phyloP scores from a whole-genome alignment of 768 basidiomycete genomes.

The Mycena haematopus region DNA sequence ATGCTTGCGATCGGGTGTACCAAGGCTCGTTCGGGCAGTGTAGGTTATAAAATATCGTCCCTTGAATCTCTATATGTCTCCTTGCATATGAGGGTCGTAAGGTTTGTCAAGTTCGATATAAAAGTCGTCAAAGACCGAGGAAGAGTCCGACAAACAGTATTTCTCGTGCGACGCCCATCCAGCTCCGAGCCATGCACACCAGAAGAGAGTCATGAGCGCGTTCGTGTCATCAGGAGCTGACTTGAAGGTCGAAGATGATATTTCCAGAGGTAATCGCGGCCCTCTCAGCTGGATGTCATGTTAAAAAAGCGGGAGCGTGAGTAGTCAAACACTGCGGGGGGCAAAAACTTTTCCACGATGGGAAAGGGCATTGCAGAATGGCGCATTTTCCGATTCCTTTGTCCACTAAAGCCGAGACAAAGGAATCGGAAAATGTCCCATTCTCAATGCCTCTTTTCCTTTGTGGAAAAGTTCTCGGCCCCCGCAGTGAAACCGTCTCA shows the following conservation, averaged over 20 bases:
- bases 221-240: background rate
- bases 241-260: background rate
- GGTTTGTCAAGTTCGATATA: background rate
- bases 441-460: no score
- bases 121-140: background rate
- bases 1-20: no score
- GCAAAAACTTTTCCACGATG: no score
- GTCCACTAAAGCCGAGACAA: no score
- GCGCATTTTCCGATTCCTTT: no score
- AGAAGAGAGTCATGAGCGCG: slow-evolving; percentile 2
- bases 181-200: background rate
- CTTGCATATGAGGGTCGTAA: background rate
- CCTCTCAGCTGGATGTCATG: background rate
- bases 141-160: background rate
- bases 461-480: no score
- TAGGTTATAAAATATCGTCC: background rate
- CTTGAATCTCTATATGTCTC: background rate
- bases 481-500: no score
- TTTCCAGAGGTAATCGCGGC: slow-evolving; percentile 7
- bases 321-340: background rate
- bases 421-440: no score
- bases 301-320: background rate
- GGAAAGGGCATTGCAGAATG: no score
- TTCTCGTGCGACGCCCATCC: slow-evolving; percentile 1
- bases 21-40: no score